These are phyloP conservation scores for Cichorium intybus DNA, from an alignment of 140 eudicot species.

Conservation along the genomic window DNA sequence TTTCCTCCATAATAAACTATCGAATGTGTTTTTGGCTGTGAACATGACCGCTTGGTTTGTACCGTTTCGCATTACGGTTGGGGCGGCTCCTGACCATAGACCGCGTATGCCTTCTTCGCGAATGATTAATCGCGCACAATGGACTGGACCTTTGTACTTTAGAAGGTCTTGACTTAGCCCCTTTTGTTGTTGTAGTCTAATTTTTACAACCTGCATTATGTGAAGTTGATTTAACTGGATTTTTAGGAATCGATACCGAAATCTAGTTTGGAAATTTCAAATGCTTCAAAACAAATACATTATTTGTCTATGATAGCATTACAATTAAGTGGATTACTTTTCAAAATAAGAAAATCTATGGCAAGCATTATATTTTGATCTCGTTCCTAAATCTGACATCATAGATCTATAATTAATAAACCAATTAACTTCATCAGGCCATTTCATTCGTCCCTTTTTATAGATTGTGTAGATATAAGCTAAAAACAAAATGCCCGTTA, in stretches of 20 bases:
- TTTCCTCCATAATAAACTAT: conserved; percentile 65
- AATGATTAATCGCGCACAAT: conserved; percentile 69
- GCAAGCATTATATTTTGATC: too few relatives aligned
- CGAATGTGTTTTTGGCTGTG: conserved; percentile 77
- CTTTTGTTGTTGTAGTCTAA: conserved; percentile 84
- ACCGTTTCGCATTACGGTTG: conserved; percentile 95
- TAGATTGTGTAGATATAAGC: neutral
- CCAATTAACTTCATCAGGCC: neutral
- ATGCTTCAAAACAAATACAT: neutral
- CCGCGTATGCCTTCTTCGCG: conserved; percentile 90
- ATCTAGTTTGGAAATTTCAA: neutral
- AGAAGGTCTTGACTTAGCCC: conserved; percentile 72
- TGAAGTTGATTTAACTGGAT: neutral
- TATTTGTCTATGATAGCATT: too few relatives aligned
- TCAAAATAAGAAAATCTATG: neutral
- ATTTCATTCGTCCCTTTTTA: neutral
- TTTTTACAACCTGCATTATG: conserved; percentile 74
- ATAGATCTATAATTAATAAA: too few relatives aligned
- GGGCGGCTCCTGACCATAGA: conserved; percentile 93
- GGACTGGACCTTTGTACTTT: conserved; percentile 82
- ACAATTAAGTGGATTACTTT: too few relatives aligned
- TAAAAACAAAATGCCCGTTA: too few relatives aligned
- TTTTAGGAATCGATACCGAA: neutral
- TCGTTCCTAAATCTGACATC: too few relatives aligned
- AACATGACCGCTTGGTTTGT: conserved; percentile 98